Evolutionary conservation across 2,329 filamentous ascomycete genomes (phyloP).

Genomic region (Aspergillus sclerotialis): DNA sequence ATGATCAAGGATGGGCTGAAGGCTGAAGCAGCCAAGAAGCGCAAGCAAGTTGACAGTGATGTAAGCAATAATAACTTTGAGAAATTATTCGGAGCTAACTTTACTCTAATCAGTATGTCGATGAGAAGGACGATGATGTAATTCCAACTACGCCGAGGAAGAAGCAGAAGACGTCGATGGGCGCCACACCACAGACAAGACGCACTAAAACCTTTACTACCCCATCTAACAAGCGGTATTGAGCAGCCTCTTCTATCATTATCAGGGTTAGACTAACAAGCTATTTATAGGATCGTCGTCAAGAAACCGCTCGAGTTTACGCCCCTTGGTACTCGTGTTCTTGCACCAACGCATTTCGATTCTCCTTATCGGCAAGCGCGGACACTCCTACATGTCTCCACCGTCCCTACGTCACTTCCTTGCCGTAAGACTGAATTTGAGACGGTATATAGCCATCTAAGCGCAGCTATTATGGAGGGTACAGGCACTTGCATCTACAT

Average conservation of each 20-base stretch:
- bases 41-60: constrained; percentile 32
- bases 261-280: constrained; percentile 11
- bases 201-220: constrained; percentile 47
- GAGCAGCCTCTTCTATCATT: constrained; percentile 9
- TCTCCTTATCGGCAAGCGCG: constrained; percentile 88
- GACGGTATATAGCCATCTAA: constrained; percentile 86
- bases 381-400: constrained; percentile 83
- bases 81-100: constrained; percentile 8
- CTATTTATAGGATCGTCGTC: constrained; percentile 50
- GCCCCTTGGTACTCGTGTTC: constrained; percentile 77
- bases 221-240: constrained; percentile 56
- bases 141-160: constrained; percentile 50
- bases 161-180: constrained; percentile 44
- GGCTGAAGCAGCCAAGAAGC: constrained; percentile 50
- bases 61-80: constrained; percentile 16
- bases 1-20: constrained; percentile 60
- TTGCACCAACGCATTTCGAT: constrained; percentile 68
- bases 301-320: constrained; percentile 94
- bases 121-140: constrained; percentile 26
- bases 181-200: constrained; percentile 36
- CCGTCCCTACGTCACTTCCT: constrained; percentile 80
- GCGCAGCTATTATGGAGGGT: constrained; percentile 88
- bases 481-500: constrained; percentile 97
- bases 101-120: constrained; percentile 24
- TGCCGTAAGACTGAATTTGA: constrained; percentile 90